A percentile compares a stretch with the other conserved stretches of the same genome.
Conservation (phyloP, 441 rosid species). For the Erysimum cheiri region DNA sequence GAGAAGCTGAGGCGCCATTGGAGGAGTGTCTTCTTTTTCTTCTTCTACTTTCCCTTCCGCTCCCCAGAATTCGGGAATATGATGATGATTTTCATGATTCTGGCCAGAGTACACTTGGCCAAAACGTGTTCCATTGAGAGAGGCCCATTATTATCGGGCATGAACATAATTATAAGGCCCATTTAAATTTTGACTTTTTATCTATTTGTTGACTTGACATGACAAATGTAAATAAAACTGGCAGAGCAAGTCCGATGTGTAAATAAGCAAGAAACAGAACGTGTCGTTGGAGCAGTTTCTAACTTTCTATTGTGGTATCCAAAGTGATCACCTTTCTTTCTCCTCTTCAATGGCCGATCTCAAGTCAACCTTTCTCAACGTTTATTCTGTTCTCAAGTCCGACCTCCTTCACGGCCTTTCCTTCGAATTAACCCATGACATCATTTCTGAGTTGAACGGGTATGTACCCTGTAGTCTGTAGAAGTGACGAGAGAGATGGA, state of each 20-base stretch:
- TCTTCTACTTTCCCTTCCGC: not conserved
- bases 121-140: not conserved
- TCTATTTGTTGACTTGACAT: too few relatives aligned
- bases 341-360: conserved; percentile 38
- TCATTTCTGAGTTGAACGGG: conserved; percentile 77
- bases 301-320: conserved; percentile 29
- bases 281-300: too few relatives aligned
- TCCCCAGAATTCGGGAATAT: not conserved
- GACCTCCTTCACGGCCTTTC: conserved; percentile 74
- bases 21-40: not conserved
- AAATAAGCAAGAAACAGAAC: too few relatives aligned
- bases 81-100: too few relatives aligned
- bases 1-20: conserved; percentile 56
- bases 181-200: too few relatives aligned
- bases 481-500: too few relatives aligned
- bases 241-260: too few relatives aligned
- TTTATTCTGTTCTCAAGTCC: conserved; percentile 53
- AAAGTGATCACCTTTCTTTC: conserved; percentile 29
- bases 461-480: conserved; percentile 32
- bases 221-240: too few relatives aligned
- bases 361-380: conserved; percentile 60
- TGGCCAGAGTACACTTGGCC: not conserved
- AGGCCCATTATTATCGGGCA: not conserved
- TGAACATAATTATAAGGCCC: not conserved
- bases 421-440: conserved; percentile 65